Evolutionary conservation across 176 grass and related monocot species (phyloP).

Genomic region (Carex pumila): DNA sequence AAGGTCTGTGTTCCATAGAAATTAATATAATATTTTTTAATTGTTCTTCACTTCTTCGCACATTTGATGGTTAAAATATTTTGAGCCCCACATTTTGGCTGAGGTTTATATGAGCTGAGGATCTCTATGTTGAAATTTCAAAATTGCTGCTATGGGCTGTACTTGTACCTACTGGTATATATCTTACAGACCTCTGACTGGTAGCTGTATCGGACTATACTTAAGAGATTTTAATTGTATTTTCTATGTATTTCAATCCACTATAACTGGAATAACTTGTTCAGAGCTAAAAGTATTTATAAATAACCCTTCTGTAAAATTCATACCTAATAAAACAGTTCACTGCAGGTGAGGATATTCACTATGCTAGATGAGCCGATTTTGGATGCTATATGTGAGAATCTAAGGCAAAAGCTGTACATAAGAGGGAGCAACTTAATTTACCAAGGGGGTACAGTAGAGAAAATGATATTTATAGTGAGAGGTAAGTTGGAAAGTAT

Average conservation of each 20-base stretch:
- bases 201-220: neutral
- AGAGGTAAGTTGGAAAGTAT: conserved; percentile 87
- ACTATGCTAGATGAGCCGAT: conserved; percentile 79
- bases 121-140: neutral
- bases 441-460: conserved; percentile 67
- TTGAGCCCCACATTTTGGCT: neutral
- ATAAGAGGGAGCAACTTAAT: conserved; percentile 74
- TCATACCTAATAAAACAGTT: neutral
- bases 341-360: conserved; percentile 75
- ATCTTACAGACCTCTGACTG: neutral
- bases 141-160: neutral
- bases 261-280: neutral
- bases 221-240: neutral
- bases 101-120: neutral
- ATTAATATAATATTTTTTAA: neutral
- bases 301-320: neutral
- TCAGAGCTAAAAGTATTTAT: neutral
- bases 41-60: neutral
- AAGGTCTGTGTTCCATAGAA: conserved; percentile 40
- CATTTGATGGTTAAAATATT: neutral
- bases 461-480: conserved; percentile 96
- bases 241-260: neutral
- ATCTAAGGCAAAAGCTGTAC: conserved; percentile 79
- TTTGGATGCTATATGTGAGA: conserved; percentile 84
- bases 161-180: neutral